These are phyloP conservation scores for Hericium erinaceus DNA, from an alignment of 768 basidiomycete species.

Conservation along the genomic window DNA sequence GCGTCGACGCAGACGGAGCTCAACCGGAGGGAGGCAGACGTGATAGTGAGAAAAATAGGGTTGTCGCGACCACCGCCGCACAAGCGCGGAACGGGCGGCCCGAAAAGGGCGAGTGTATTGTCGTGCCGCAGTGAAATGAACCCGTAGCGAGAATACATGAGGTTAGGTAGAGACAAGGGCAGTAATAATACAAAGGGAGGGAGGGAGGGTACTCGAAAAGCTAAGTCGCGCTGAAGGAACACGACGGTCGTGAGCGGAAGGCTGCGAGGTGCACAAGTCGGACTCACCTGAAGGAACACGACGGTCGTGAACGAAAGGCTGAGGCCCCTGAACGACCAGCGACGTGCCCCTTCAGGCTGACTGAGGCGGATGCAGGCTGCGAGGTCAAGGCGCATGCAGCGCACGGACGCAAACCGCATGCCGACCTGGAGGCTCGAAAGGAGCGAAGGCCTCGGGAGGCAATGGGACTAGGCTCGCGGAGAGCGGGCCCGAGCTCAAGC, in stretches of 20 bases:
- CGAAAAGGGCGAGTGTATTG: too few relatives aligned
- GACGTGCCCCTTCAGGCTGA: not conserved
- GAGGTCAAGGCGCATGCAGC: not conserved
- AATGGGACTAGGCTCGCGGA: not conserved
- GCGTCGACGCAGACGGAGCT: too few relatives aligned
- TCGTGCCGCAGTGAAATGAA: too few relatives aligned
- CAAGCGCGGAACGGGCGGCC: too few relatives aligned
- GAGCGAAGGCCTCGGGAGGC: not conserved
- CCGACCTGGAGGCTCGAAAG: not conserved
- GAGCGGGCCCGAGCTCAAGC: not conserved
- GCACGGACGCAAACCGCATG: not conserved
- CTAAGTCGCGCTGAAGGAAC: not conserved
- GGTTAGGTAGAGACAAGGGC: too few relatives aligned
- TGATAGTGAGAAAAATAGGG: too few relatives aligned
- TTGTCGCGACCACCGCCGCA: too few relatives aligned
- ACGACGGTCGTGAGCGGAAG: not conserved
- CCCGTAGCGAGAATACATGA: too few relatives aligned
- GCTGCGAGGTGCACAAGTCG: not conserved
- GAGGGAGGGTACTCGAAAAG: not conserved
- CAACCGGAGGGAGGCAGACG: too few relatives aligned
- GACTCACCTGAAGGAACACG: not conserved
- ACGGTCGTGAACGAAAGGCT: not conserved
- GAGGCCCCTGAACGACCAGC: not conserved
- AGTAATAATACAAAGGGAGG: not conserved
- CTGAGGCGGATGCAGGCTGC: not conserved